Evolutionary conservation across 805 yeast genomes (phyloP).

Genomic region (Candida pseudofarinosa): DNA sequence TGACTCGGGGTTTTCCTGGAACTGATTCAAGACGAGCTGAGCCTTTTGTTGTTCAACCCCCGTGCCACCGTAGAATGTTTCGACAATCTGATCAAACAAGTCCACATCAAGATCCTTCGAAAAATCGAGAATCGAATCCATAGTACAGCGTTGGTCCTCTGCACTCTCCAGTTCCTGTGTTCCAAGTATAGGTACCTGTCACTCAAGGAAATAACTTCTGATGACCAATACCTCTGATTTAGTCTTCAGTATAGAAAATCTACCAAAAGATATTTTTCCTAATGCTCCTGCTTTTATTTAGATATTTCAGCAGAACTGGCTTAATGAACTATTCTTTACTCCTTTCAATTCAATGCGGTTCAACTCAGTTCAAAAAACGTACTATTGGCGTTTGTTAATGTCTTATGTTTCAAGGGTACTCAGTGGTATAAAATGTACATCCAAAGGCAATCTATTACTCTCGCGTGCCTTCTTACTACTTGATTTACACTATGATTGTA

Average conservation of each 20-base stretch:
- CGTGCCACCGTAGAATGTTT: constrained; percentile 74
- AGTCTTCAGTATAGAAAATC: background rate
- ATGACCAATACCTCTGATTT: background rate
- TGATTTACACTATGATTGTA: background rate
- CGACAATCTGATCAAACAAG: constrained; percentile 79
- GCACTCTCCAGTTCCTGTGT: background rate
- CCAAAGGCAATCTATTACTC: background rate
- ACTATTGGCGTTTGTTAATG: background rate
- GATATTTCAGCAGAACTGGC: background rate
- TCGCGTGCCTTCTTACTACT: background rate
- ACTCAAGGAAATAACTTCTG: background rate
- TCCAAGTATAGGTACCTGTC: background rate
- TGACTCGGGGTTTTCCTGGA: constrained; percentile 91
- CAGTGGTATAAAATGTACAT: background rate
- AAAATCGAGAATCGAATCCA: constrained; percentile 90
- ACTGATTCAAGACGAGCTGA: constrained; percentile 65
- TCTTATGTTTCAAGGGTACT: background rate
- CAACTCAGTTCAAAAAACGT: background rate
- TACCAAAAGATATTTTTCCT: background rate
- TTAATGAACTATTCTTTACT: background rate
- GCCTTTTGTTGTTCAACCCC: constrained; percentile 70
- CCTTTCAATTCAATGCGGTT: background rate
- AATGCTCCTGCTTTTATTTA: background rate
- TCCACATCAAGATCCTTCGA: constrained; percentile 75
- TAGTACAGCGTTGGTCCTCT: constrained; percentile 18